Evolutionary conservation across 2,329 filamentous ascomycete genomes (phyloP), one percentile per base, ranked within the genome.

Genomic region (Pseudonectria buxi): DNA sequence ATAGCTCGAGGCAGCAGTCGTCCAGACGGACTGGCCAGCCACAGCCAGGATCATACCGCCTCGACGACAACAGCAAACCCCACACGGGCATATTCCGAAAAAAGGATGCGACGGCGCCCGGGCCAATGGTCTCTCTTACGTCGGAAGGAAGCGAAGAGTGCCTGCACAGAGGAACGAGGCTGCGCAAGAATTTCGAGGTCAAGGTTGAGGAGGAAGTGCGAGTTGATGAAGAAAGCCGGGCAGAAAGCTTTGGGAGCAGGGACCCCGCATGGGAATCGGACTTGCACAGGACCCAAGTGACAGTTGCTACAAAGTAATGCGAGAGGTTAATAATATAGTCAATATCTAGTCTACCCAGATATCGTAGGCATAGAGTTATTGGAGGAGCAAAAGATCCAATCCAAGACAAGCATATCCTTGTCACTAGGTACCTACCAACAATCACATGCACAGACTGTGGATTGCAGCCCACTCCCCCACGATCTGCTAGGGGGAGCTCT

Each of bases 151-250:
- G 42, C 15, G 26, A 31, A n/a, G 40, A 36, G 13, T 41, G 30
- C 6, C 36, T 45, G 7, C 14, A 18, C 5, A 29, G 27, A 14
- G 40, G 37, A 2, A 45, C n/a, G n/a, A n/a, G 18, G 18, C 5
- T 45, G 25, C 35, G 42, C 5, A 47, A 41, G 27, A 34, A 45
- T 1, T 43, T 35, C 0, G 44, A 45, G 18, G 42, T 45, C 11
- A 30, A 18, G 13, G 33, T 45, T 16, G 27, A 28, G 6, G 31
- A 37, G 14, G 39, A 41, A 13, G n/a, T 22, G 14, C 26, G 25
- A 18, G 16, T 26, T 22, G 26, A 18, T 24, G 28, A 14, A 13
- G 24, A 14, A 7, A 24, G 33, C 12, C 24, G 28, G 10, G 22
- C 32, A 29, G 25, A 22, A 2, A 22, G 18, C 18, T 22, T 22